Conservation (phyloP, 805 yeast species). For the Lachancea cidri region DNA sequence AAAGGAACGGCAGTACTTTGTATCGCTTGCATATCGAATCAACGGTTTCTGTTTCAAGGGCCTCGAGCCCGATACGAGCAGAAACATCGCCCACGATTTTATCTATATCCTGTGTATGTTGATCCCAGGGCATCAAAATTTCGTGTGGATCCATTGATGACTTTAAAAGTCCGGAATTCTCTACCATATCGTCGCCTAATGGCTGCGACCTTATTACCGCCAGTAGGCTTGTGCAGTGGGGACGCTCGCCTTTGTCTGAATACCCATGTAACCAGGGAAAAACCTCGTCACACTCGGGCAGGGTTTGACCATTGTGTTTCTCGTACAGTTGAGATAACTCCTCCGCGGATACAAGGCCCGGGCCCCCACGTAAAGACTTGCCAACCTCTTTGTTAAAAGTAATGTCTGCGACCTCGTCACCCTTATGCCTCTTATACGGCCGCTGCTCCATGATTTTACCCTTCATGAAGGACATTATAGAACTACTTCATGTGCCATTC, state of each 20-base stretch:
- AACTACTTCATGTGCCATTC: too few relatives aligned
- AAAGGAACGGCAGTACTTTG: slow-evolving; percentile 39
- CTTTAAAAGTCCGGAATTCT: slow-evolving; percentile 41
- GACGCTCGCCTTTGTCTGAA: slow-evolving; percentile 23
- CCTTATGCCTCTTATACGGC: background rate
- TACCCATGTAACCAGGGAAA: slow-evolving; percentile 93
- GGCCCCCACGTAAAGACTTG: background rate
- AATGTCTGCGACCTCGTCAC: background rate
- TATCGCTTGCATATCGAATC: slow-evolving; percentile 23
- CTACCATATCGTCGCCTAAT: slow-evolving; percentile 13
- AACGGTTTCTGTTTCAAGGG: slow-evolving; percentile 4
- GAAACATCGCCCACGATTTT: slow-evolving; percentile 1
- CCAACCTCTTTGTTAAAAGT: background rate
- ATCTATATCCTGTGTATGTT: slow-evolving; percentile 4
- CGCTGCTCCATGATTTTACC: background rate
- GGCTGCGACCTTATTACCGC: slow-evolving; percentile 30
- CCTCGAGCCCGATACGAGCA: background rate
- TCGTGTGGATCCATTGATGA: slow-evolving; percentile 54
- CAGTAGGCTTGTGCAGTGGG: slow-evolving; percentile 16
- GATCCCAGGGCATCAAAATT: slow-evolving; percentile 43
- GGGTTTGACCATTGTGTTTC: slow-evolving; percentile 19
- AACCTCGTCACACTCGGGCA: slow-evolving; percentile 63
- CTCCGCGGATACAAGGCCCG: background rate
- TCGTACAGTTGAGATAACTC: slow-evolving; percentile 11
- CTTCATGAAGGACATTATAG: background rate